phyloP scores from a whole-genome alignment of 2,329 filamentous ascomycete genomes.

The Exophiala dermatitidis region DNA sequence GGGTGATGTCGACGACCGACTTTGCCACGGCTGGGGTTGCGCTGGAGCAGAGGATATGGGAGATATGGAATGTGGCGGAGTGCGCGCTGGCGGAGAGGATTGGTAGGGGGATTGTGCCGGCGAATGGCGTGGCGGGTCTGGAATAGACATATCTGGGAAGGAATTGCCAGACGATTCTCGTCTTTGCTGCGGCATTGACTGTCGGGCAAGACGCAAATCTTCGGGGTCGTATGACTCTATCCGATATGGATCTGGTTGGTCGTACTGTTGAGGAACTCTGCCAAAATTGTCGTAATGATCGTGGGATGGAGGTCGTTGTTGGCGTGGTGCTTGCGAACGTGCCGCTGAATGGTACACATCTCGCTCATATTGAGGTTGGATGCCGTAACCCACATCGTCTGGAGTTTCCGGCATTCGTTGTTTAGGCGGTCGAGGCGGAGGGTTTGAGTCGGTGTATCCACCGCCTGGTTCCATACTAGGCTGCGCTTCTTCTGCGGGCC shows the following conservation, averaged over 20 bases:
- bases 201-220: constrained; percentile 44
- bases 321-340: neutral
- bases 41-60: neutral
- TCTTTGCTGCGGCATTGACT: constrained; percentile 44
- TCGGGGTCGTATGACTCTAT: constrained; percentile 28
- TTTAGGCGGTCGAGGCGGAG: constrained; percentile 21
- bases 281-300: constrained; percentile 3
- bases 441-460: constrained; percentile 11
- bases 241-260: constrained; percentile 1
- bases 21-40: constrained; percentile 15
- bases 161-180: neutral
- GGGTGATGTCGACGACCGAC: constrained; percentile 22
- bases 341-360: constrained; percentile 12
- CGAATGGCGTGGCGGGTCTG: constrained; percentile 7
- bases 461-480: constrained; percentile 29
- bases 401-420: constrained; percentile 21
- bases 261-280: neutral
- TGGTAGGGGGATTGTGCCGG: constrained; percentile 7
- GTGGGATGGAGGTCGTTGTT: constrained; percentile 9
- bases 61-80: constrained; percentile 9
- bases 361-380: constrained; percentile 13
- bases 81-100: constrained; percentile 12
- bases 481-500: constrained; percentile 26
- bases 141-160: neutral
- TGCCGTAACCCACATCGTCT: constrained; percentile 19